These are phyloP conservation scores for Aspergillus sp. DNA, from an alignment of 2,329 filamentous ascomycete genomes.

Conservation along the genomic window DNA sequence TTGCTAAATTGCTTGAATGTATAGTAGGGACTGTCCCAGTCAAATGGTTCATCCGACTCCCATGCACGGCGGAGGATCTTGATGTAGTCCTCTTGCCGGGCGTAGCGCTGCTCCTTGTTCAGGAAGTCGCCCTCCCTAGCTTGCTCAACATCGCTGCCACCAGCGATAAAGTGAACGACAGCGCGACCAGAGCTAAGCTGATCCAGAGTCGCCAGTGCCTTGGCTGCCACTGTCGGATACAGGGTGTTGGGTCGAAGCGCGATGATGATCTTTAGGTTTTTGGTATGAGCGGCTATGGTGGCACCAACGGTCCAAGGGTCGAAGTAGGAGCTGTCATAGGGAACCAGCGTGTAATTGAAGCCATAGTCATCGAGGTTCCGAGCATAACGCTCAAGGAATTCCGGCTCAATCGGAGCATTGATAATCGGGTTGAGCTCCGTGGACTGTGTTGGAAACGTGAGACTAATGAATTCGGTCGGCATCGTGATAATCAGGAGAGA, in stretches of 20 bases:
- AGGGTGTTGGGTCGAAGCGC: slow-evolving; percentile 62
- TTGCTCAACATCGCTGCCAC: slow-evolving; percentile 61
- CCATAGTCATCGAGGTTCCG: slow-evolving; percentile 59
- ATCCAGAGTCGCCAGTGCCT: slow-evolving; percentile 61
- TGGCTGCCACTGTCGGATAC: slow-evolving; percentile 63
- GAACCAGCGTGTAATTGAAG: slow-evolving; percentile 63
- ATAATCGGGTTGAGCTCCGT: slow-evolving; percentile 57
- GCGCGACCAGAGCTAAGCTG: slow-evolving; percentile 59
- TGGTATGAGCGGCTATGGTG: slow-evolving; percentile 57
- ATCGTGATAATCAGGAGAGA: slow-evolving; percentile 11
- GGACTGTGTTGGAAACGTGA: slow-evolving; percentile 58
- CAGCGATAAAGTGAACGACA: slow-evolving; percentile 64
- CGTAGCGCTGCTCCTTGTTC: slow-evolving; percentile 59
- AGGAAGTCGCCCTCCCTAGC: slow-evolving; percentile 61
- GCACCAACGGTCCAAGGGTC: slow-evolving; percentile 62
- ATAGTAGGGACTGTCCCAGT: slow-evolving; percentile 62
- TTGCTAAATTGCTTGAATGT: slow-evolving; percentile 60
- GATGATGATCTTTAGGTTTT: slow-evolving; percentile 62
- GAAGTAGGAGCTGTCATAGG: slow-evolving; percentile 56
- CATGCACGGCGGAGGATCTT: slow-evolving; percentile 60
- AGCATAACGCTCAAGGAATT: slow-evolving; percentile 58
- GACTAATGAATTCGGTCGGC: slow-evolving; percentile 57
- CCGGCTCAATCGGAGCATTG: slow-evolving; percentile 53
- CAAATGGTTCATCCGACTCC: slow-evolving; percentile 57
- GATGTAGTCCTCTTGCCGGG: slow-evolving; percentile 62